Evolutionary conservation across 306 rosid genomes (phyloP), one percentile per base, ranked within the genome.

Genomic region (Comarum palustre): DNA sequence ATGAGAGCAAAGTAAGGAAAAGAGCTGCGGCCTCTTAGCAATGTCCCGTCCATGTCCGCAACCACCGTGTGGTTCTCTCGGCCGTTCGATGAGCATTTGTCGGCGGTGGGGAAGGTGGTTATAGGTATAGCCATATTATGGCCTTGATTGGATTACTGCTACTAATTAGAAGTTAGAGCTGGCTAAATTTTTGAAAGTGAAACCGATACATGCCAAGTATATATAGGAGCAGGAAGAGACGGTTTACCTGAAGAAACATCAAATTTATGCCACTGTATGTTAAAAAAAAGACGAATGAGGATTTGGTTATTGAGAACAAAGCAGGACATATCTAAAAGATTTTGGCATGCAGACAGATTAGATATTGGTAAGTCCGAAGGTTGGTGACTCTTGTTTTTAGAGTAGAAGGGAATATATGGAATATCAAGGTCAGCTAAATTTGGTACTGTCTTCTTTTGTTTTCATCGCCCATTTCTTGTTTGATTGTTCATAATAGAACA

Each of bases 11-110:
- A 93, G 73, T 90, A 93, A 1, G 98, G 97, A 58, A 93, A 93
- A 0, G 98, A 89, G 78, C 93, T 93, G 0, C 93, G 69, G 1
- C 97, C 96, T 43, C 84, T 62, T 2, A 93, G 88, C 47, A 93
- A 73, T 0, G 98, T 93, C 5, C 96, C 98, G 29, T 93, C 98
- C 96, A 93, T 83, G 82, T 93, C 96, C 0, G 96, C 86, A 1
- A 93, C 98, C 63, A 93, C 93, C 0, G 93, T 71, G 52, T 90
- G 88, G 1, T 83, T 86, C 62, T 93, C 96, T 5, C 97, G 77
- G 2, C 88, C 96, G 0, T 73, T 78, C 0, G 96, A 86, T 3
- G 66, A 12, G 73, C 98, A 93, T 71, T 84, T 85, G 52, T 75
- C 76, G 5, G 90, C 79, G 0, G 85, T 66, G 10, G 92, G 96